Conservation (phyloP, 2,329 filamentous ascomycete genomes). For the Amylocarpus encephaloides region DNA sequence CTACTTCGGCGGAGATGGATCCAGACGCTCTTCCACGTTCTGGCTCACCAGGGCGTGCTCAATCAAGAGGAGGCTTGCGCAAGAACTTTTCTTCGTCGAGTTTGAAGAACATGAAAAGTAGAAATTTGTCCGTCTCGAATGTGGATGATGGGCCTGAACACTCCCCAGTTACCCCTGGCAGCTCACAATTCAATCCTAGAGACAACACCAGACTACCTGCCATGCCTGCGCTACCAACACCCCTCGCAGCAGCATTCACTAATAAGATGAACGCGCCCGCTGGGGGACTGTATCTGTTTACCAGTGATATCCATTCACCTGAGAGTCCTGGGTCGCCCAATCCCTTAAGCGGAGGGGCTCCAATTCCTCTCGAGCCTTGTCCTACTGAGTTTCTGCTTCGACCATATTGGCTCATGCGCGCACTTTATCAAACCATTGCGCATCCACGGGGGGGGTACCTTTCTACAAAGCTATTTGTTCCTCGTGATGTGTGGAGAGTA, state of each 20-base stretch:
- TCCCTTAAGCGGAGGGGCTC: constrained; percentile 47
- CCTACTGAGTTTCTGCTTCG: constrained; percentile 83
- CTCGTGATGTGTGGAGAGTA: constrained; percentile 87
- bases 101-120: constrained; percentile 63
- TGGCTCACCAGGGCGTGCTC: constrained; percentile 46
- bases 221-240: constrained; percentile 61
- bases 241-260: constrained; percentile 55
- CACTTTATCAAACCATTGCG: constrained; percentile 83
- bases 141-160: constrained; percentile 55
- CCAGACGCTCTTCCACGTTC: constrained; percentile 38
- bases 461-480: constrained; percentile 85
- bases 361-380: constrained; percentile 80
- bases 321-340: constrained; percentile 60
- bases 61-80: constrained; percentile 40
- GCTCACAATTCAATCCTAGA: constrained; percentile 37
- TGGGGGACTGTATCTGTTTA: constrained; percentile 74
- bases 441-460: constrained; percentile 90
- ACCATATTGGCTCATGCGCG: constrained; percentile 97
- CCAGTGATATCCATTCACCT: constrained; percentile 70
- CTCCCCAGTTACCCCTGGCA: constrained; percentile 70
- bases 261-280: constrained; percentile 51
- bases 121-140: constrained; percentile 64
- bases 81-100: constrained; percentile 69
- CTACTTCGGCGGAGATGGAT: constrained; percentile 26
- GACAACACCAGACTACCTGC: constrained; percentile 43